Evolutionary conservation across 2,329 filamentous ascomycete species (phyloP).

Genomic region (Falciphora oryzae): DNA sequence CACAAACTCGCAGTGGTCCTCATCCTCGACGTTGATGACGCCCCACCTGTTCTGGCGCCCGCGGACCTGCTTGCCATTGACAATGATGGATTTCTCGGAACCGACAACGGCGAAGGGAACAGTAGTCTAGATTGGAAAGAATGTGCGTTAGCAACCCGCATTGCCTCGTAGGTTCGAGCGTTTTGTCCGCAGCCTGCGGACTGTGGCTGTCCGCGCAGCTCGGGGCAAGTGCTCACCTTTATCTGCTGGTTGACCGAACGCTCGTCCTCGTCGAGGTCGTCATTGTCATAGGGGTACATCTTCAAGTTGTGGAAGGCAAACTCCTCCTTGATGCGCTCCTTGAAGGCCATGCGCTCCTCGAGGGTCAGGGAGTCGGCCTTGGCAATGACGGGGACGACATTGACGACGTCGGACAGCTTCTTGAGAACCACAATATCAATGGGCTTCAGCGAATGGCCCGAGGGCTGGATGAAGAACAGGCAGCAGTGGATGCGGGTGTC

Average conservation of each 20-base stretch:
- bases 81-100: conserved; percentile 95
- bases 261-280: conserved; percentile 97
- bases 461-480: conserved; percentile 99
- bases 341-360: conserved; percentile 93
- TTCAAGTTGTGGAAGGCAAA: conserved; percentile 99
- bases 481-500: conserved; percentile 99
- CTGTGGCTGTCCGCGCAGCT: no score
- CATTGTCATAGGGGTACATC: conserved; percentile 99
- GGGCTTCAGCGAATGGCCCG: conserved; percentile 95
- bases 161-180: background rate
- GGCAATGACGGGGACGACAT: conserved; percentile 97
- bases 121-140: conserved; percentile 57
- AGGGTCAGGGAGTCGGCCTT: conserved; percentile 95
- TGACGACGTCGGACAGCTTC: conserved; percentile 99
- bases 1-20: conserved; percentile 99
- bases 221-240: conserved; percentile 60
- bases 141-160: background rate
- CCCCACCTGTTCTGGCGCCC: conserved; percentile 99
- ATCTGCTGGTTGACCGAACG: conserved; percentile 89
- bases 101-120: conserved; percentile 97
- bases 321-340: conserved; percentile 99
- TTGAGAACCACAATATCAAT: conserved; percentile 99
- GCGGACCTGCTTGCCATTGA: conserved; percentile 94
- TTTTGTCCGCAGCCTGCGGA: no score
- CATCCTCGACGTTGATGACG: conserved; percentile 98